phyloP scores from a whole-genome alignment of 2,329 filamentous ascomycete species.

The Alternaria alternata region DNA sequence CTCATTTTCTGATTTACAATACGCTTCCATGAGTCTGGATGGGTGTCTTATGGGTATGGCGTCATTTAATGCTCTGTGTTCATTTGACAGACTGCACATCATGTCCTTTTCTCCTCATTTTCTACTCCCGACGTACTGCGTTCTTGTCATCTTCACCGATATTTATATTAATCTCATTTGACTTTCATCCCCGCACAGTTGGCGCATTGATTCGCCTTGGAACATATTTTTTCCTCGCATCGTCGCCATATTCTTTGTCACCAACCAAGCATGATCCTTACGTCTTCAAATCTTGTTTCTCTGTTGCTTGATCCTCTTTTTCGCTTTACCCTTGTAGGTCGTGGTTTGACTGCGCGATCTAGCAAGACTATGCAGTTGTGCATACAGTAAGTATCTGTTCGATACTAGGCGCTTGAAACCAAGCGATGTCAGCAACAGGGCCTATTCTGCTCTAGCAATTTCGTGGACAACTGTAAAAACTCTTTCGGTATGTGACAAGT shows the following conservation, averaged over 20 bases:
- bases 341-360: background rate
- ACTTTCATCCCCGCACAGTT: background rate
- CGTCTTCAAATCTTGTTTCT: background rate
- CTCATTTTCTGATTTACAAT: background rate
- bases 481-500: background rate
- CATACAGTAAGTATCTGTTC: background rate
- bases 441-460: background rate
- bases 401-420: background rate
- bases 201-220: background rate
- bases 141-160: conserved; percentile 9
- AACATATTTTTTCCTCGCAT: background rate
- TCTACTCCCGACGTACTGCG: background rate
- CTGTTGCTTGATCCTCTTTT: background rate
- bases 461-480: background rate
- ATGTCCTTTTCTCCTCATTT: conserved; percentile 3
- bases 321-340: background rate
- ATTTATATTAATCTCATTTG: conserved; percentile 21
- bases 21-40: background rate
- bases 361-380: background rate
- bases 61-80: background rate
- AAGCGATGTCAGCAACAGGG: background rate
- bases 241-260: background rate
- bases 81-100: background rate
- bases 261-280: background rate
- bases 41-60: background rate